Evolutionary conservation across 2,329 filamentous ascomycete genomes (phyloP).

Genomic region (Exophiala lecanii-corni): DNA sequence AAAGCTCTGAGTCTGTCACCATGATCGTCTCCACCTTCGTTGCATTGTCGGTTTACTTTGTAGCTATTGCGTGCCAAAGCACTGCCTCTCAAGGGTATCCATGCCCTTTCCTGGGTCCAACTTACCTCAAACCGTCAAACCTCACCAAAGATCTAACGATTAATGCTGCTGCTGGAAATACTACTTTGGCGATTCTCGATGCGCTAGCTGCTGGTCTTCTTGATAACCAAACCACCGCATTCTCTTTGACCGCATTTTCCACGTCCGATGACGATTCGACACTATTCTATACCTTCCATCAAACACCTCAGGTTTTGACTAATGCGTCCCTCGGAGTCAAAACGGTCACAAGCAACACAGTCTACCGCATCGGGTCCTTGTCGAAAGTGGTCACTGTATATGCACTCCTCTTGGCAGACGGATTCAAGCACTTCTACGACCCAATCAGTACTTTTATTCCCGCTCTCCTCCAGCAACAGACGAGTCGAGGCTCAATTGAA

Average conservation of each 20-base stretch:
- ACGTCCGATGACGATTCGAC: neutral
- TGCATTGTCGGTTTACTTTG: neutral
- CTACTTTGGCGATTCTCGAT: constrained; percentile 28
- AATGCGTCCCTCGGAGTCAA: constrained; percentile 39
- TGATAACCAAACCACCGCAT: constrained; percentile 21
- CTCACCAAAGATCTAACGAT: constrained; percentile 30
- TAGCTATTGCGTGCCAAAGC: neutral
- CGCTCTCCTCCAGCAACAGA: constrained; percentile 24
- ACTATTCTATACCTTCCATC: constrained; percentile 32
- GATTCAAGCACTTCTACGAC: constrained; percentile 22
- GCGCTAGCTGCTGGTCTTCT: constrained; percentile 31
- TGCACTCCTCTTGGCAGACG: constrained; percentile 31
- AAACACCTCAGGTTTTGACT: constrained; percentile 35
- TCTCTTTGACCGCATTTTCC: constrained; percentile 4
- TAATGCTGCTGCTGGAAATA: neutral
- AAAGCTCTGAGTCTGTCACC: neutral
- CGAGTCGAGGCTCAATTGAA: constrained; percentile 35
- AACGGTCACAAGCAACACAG: constrained; percentile 37
- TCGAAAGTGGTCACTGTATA: constrained; percentile 42
- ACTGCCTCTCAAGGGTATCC: neutral
- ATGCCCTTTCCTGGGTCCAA: constrained; percentile 25
- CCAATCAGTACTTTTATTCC: constrained; percentile 27
- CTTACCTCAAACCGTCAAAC: constrained; percentile 33
- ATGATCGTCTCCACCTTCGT: neutral
- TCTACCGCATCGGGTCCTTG: constrained; percentile 42